These are phyloP conservation scores for Calonectria henricotiae DNA, from an alignment of 2,329 filamentous ascomycete genomes.

Conservation along the genomic window DNA sequence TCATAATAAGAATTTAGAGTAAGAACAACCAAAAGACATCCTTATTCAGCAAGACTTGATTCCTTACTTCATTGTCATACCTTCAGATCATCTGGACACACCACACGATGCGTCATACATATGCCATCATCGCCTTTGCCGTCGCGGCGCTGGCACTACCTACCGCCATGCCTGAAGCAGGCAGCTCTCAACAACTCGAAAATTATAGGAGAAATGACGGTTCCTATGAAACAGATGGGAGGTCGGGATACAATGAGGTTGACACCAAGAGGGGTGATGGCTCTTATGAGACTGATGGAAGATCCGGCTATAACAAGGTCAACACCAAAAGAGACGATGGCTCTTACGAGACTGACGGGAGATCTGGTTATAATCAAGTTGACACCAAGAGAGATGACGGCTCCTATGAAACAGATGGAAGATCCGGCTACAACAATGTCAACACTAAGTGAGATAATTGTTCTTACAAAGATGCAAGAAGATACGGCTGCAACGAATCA, in stretches of 20 bases:
- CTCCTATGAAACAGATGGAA: neutral
- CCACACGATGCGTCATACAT: neutral
- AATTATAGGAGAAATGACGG: too few relatives aligned
- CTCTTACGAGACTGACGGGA: neutral
- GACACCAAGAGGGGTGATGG: neutral
- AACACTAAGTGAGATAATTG: neutral
- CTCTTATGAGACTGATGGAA: neutral
- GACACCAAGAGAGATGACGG: neutral
- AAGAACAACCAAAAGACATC: neutral
- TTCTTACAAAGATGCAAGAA: neutral
- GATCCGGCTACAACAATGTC: neutral
- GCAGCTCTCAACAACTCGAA: neutral
- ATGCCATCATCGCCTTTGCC: neutral
- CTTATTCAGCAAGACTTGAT: neutral
- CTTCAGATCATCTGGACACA: neutral
- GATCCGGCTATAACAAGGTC: neutral
- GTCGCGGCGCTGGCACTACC: neutral
- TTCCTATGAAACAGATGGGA: neutral
- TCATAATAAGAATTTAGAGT: neutral
- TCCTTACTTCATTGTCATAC: neutral
- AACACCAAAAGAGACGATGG: neutral
- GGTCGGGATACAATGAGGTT: neutral
- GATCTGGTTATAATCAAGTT: neutral
- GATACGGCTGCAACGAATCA: neutral
- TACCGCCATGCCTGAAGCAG: neutral